Base-by-base conservation (phyloP, 2,329 filamentous ascomycete genomes). In the Cladosporium sp. region DNA sequence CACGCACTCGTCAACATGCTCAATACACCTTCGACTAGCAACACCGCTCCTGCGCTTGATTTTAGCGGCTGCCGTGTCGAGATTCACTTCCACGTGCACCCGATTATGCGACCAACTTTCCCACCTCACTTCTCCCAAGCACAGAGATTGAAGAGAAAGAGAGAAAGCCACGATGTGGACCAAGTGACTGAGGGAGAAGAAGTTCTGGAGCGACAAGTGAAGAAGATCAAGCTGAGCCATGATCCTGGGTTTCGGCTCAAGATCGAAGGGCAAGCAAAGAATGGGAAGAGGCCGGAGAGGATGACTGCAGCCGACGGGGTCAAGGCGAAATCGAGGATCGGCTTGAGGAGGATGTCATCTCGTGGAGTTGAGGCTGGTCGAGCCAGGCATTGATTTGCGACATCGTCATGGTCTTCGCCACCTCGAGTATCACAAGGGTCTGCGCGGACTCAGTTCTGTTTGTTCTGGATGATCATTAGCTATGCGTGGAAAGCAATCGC, bases 351-450 rank as follows among this genome's bases (percentile, higher is more conserved):
- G 18, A 60, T 31, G 40, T 49, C 57, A 16, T 49, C 57, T 49
- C 37, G 57, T 31, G 26, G n/a, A 33, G n/a, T 31, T 21, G 82
- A 77, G 69, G 84, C 80, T 18, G 76, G 77, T 29, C 85, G 73
- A 21, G 26, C n/a, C 18, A 55, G 52, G 31, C 12, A n/a, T 18
- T 55, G 52, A 55, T 12, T 52, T 12, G 31, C 31, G 10, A 33
- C 31, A 33, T 11, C 31, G 8, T 33, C 31, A 33, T 35, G 8
- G 40, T 11, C 3, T 46, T 21, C 40, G 10, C n/a, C n/a, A 11
- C 8, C 10, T 7, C 11, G 40, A 46, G 4, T 3, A 11, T 21
- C 40, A 12, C 40, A 21, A 46, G 12, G 40, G 40, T 21, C n/a
- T 46, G 40, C n/a, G 10, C 10, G 8, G 40, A 5, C 40, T 46